Evolutionary conservation across 1,284 basidiomycete species (phyloP), one percentile per base, ranked within the genome.

Genomic region (Singerocomus inundabilis): DNA sequence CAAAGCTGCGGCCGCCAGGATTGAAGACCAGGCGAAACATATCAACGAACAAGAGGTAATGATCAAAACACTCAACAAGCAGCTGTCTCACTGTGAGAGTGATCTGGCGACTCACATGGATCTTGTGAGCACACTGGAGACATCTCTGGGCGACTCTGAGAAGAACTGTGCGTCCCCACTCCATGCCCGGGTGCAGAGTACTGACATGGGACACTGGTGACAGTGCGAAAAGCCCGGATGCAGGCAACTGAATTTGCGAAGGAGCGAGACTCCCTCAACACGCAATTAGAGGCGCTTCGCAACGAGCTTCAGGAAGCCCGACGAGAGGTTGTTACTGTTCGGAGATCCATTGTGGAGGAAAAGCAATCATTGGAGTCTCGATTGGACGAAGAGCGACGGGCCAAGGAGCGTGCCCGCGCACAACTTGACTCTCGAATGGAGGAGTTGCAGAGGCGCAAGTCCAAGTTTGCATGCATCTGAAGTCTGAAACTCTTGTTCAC

Each of bases 101-200:
- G 93, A 96, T 69, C 75, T 96, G 52, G 90, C 93, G 61, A 87
- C 90, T 44, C 93, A 95, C 66, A 93, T 93, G 78, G 91, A 96
- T 66, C 80, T 95, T 49, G 91, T 94, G 54, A 80, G 75, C 52
- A 88, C 85, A 16, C 75, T 94, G 25, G 91, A 93, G 71, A 81
- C 83, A 34, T 90, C 90, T 30, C 75, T 95, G 36, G 87, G 87
- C 49, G 92, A 93, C 62, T 89, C 90, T 25, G 92, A 95, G 71
- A 91, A 93, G 68, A 94, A 92, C 63, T 74, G 91, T 91, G 70
- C 73, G 87, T 82, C 43, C 48, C 37, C 56, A 29, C 46, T 52
- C 41, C 43, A 56, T 48, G 31, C 31, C 43, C 32, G 41, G 49
- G 36, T 47, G 50, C 48, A 51, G 41, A 32, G 25, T 49, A 45